Evolutionary conservation across 1,139 yeast species (phyloP).

Genomic region (Ogataea hybrid): DNA sequence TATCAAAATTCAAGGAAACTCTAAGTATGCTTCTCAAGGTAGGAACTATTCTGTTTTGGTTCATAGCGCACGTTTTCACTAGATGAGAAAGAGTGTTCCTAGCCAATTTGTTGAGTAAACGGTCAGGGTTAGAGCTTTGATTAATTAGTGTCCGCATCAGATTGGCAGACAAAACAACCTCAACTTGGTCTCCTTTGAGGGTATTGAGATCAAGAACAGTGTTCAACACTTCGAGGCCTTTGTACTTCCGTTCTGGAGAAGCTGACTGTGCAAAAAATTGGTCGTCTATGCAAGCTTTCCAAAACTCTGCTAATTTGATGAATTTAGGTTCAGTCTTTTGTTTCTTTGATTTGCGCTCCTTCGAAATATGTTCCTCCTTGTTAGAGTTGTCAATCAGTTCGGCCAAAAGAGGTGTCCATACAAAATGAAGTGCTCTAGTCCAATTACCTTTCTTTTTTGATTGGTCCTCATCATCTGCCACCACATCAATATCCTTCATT

Average conservation of each 20-base stretch:
- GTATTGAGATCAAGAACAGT: conserved; percentile 39
- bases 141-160: conserved; percentile 73
- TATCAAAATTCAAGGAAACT: conserved; percentile 75
- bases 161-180: conserved; percentile 61
- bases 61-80: conserved; percentile 36
- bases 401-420: conserved; percentile 67
- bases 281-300: conserved; percentile 80
- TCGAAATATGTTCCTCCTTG: not conserved
- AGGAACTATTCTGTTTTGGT: conserved; percentile 43
- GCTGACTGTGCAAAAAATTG: conserved; percentile 72
- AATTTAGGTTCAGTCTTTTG: conserved; percentile 34
- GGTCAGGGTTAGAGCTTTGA: conserved; percentile 66
- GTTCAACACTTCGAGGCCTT: conserved; percentile 78
- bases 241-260: conserved; percentile 81
- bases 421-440: conserved; percentile 80
- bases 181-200: conserved; percentile 36
- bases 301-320: conserved; percentile 63
- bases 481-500: conserved; percentile 49
- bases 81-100: conserved; percentile 45
- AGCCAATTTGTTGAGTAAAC: conserved; percentile 69
- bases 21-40: conserved; percentile 47
- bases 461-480: conserved; percentile 30
- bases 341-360: conserved; percentile 31
- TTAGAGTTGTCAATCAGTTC: conserved; percentile 34
- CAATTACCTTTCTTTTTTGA: conserved; percentile 61